These are phyloP conservation scores for Epichloe elymi DNA, from an alignment of 2,329 filamentous ascomycete species.

Conservation along the genomic window DNA sequence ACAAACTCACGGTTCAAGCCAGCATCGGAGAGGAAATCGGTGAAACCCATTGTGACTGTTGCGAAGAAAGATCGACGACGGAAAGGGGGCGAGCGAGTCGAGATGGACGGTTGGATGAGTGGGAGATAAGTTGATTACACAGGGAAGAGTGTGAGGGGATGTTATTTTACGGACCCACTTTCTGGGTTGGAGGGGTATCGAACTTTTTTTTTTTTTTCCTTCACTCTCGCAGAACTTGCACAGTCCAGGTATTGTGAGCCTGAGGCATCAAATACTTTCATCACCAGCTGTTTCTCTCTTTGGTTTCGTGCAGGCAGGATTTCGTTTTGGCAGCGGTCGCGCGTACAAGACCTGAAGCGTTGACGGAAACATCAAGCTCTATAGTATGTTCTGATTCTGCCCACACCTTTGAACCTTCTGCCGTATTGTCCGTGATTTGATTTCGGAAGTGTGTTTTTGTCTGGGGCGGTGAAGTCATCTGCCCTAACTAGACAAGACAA, in stretches of 20 bases:
- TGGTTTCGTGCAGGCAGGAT: no score
- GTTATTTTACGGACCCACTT: conserved; percentile 4
- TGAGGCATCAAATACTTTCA: not conserved
- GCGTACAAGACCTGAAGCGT: no score
- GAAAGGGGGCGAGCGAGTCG: not conserved
- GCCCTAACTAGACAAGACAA: no score
- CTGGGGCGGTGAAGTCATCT: no score
- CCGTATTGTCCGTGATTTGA: no score
- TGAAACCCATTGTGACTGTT: conserved; percentile 46
- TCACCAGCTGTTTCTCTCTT: no score
- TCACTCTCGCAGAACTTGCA: not conserved
- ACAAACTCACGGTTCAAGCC: conserved; percentile 30
- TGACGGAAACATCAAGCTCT: no score
- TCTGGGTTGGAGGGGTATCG: conserved; percentile 5
- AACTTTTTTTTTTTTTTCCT: not conserved
- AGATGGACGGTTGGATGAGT: not conserved
- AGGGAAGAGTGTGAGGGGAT: conserved; percentile 1
- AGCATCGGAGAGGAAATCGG: conserved; percentile 49
- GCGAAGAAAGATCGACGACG: not conserved
- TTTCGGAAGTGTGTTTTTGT: no score
- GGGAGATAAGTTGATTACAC: not conserved
- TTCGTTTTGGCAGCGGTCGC: no score
- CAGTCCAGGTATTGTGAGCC: not conserved
- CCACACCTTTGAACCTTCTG: no score
- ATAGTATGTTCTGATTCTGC: no score